phyloP scores from a whole-genome alignment of 148 eudicot genomes.

The Cornus florida region DNA sequence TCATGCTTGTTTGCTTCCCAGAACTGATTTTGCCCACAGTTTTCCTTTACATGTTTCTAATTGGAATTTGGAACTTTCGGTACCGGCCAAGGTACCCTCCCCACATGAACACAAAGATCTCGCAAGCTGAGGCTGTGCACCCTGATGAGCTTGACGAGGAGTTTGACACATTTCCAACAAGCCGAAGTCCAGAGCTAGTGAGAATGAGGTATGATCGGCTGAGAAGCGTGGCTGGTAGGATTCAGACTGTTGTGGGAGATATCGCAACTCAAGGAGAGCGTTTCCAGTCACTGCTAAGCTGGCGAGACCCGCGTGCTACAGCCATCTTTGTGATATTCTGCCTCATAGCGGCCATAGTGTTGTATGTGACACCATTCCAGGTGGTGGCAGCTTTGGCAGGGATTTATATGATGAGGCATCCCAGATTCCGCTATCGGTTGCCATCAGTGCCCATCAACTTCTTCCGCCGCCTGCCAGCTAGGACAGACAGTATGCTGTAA shows the following conservation, averaged over 20 bases:
- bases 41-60: constrained; percentile 93
- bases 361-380: constrained; percentile 92
- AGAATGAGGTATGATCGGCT: constrained; percentile 93
- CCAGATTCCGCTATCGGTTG: constrained; percentile 75
- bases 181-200: constrained; percentile 72
- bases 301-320: constrained; percentile 97
- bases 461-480: constrained; percentile 90
- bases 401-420: constrained; percentile 84
- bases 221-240: constrained; percentile 87
- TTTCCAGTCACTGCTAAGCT: constrained; percentile 80
- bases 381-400: constrained; percentile 73
- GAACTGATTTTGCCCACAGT: constrained; percentile 80
- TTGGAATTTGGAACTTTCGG: constrained; percentile 88
- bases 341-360: constrained; percentile 62
- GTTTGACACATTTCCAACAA: constrained; percentile 90
- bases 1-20: constrained; percentile 92
- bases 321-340: constrained; percentile 77
- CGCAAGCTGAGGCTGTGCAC: constrained; percentile 76
- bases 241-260: constrained; percentile 90
- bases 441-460: constrained; percentile 87
- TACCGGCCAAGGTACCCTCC: constrained; percentile 95
- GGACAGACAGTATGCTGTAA: constrained; percentile 90
- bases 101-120: constrained; percentile 90
- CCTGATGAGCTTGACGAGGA: constrained; percentile 97
- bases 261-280: constrained; percentile 95